These are phyloP conservation scores for Cladosporium sp. DNA, from an alignment of 2,329 filamentous ascomycete species.

Conservation along the genomic window DNA sequence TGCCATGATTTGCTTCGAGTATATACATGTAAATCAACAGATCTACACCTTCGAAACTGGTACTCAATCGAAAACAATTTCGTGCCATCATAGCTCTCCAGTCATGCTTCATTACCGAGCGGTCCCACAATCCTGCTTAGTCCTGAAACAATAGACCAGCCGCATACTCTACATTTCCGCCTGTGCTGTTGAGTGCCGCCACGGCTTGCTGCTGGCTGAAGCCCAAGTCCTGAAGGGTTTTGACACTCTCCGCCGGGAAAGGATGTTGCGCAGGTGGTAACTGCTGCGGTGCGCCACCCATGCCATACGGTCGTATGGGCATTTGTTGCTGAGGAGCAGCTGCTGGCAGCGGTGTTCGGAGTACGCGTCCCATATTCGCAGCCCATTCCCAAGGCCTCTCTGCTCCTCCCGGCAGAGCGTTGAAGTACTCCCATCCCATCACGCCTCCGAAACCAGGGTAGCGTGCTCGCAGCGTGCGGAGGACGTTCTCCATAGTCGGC, in stretches of 20 bases:
- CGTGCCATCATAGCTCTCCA: no score
- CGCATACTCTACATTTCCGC: constrained; percentile 46
- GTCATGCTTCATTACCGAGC: no score
- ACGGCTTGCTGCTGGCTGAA: constrained; percentile 44
- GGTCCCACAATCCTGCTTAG: no score
- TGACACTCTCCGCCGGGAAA: constrained; percentile 40
- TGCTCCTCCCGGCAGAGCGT: constrained; percentile 63
- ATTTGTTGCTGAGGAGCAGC: constrained; percentile 18
- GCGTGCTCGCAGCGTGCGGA: constrained; percentile 53
- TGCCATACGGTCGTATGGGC: constrained; percentile 31
- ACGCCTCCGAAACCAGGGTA: constrained; percentile 77
- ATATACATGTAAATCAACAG: no score
- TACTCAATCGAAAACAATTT: no score
- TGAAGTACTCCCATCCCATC: constrained; percentile 96
- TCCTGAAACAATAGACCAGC: constrained; percentile 45
- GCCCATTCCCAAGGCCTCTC: constrained; percentile 75
- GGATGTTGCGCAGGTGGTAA: constrained; percentile 33
- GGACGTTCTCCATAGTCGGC: constrained; percentile 52
- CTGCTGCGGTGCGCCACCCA: constrained; percentile 13
- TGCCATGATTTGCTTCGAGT: no score
- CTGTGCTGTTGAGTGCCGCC: constrained; percentile 44
- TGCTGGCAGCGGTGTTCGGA: constrained; percentile 32
- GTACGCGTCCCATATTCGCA: constrained; percentile 53
- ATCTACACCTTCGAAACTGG: no score
- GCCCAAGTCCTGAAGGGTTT: constrained; percentile 42